These are phyloP conservation scores for Colletotrichum liriopes DNA, from an alignment of 2,329 filamentous ascomycete species.

Conservation along the genomic window DNA sequence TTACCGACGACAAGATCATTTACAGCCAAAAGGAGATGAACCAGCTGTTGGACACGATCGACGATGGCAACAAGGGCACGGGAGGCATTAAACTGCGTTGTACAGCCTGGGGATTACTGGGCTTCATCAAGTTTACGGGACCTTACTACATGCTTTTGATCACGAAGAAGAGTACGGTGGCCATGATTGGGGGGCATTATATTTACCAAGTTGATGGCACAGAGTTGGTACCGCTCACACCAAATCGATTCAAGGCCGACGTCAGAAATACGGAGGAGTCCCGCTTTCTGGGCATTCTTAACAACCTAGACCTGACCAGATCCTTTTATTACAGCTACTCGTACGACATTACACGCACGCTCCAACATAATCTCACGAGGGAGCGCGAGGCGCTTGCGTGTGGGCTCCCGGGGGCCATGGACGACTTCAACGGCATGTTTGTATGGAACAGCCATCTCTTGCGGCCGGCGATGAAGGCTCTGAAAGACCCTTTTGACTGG, in stretches of 20 bases:
- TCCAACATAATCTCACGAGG: constrained; percentile 91
- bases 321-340: constrained; percentile 99
- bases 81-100: constrained; percentile 92
- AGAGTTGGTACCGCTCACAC: constrained; percentile 89
- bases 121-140: constrained; percentile 96
- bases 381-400: constrained; percentile 81
- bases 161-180: constrained; percentile 95
- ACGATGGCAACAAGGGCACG: constrained; percentile 92
- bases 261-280: constrained; percentile 87
- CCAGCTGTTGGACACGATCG: constrained; percentile 92
- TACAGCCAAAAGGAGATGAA: constrained; percentile 95
- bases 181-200: constrained; percentile 96
- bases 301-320: constrained; percentile 89
- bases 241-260: constrained; percentile 83
- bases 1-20: constrained; percentile 95
- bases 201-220: constrained; percentile 96
- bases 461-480: constrained; percentile 76
- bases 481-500: constrained; percentile 94
- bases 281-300: constrained; percentile 89
- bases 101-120: constrained; percentile 92
- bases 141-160: constrained; percentile 98
- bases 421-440: constrained; percentile 93
- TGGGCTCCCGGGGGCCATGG: constrained; percentile 67
- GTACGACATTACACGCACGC: constrained; percentile 92
- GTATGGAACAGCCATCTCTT: constrained; percentile 97